phyloP scores from a whole-genome alignment of 2,329 filamentous ascomycete species.

The Parastagonospora avenae region DNA sequence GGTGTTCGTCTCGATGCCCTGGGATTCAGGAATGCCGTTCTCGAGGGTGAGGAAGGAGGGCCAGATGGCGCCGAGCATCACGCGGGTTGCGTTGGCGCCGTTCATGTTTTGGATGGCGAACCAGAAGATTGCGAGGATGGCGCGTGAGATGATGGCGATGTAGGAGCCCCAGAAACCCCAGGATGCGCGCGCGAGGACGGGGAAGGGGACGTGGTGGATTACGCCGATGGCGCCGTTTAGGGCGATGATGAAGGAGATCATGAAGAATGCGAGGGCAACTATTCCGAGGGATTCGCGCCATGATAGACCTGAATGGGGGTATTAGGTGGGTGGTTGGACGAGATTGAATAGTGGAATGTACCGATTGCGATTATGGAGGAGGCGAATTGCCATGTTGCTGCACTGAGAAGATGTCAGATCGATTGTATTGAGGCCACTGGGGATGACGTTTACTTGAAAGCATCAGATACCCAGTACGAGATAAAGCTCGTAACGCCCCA shows the following conservation, averaged over 20 bases:
- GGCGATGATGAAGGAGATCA: constrained; percentile 64
- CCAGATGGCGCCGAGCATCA: constrained; percentile 63
- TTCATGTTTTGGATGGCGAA: constrained; percentile 70
- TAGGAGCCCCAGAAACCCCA: constrained; percentile 65
- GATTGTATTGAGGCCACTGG: not conserved
- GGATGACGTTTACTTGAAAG: constrained; percentile 51
- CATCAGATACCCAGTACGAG: constrained; percentile 60
- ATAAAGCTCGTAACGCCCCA: constrained; percentile 55
- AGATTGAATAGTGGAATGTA: constrained; percentile 7
- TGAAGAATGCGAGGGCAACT: constrained; percentile 57
- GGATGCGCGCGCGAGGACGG: constrained; percentile 60
- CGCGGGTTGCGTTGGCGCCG: constrained; percentile 60
- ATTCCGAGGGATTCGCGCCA: constrained; percentile 63
- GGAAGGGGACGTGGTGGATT: constrained; percentile 59
- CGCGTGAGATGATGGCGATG: constrained; percentile 59
- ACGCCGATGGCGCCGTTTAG: constrained; percentile 60
- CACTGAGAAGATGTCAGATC: constrained; percentile 21
- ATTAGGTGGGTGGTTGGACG: not conserved
- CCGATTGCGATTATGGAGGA: constrained; percentile 46
- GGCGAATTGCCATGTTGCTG: constrained; percentile 60
- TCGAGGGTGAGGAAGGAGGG: constrained; percentile 60
- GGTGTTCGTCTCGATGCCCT: constrained; percentile 62
- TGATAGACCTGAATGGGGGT: constrained; percentile 50
- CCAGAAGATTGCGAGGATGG: constrained; percentile 64
- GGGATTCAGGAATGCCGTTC: constrained; percentile 57